Evolutionary conservation across 1,139 yeast genomes (phyloP), one percentile per base, ranked within the genome.

Genomic region (Magnusiomyces starmeri): DNA sequence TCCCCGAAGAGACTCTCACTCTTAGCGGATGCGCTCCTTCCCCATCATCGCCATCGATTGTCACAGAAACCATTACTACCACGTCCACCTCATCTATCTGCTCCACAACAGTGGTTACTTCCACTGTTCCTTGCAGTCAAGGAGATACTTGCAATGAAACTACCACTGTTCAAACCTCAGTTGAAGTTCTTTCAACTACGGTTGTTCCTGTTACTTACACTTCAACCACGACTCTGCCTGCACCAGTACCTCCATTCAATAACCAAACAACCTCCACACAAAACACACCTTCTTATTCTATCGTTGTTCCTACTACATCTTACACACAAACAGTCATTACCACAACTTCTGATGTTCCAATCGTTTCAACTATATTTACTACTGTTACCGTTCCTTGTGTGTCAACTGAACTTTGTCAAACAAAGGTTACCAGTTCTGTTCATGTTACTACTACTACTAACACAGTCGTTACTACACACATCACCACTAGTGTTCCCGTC

Each of bases 11-110:
- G 14, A 24, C 43, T 16, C 26, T 46, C 26, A 48, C 52, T 12
- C 41, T 52, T 7, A 24, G 51, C 34, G 40, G 49, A n/a, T 52
- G 54, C 34, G 32, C 10, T 18, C 39, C 35, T 16, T 26, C 34
- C 3, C 14, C 22, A 14, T 21, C 35, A 10, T 6, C 45, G 7
- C 25, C 45, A 14, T 7, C 18, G 4, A 32, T 45, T 34, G 10
- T 43, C 39, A 43, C 46, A 12, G 12, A 37, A 18, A 43, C 46
- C 7, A 14, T 43, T 12, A 20, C 32, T 8, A 29, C 46, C 18
- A 43, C 46, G 9, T 29, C 46, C 6, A 24, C 48, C 4, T 21
- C 48, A 3, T 41, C 32, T 10, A 24, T 32, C n/a, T 34, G 42
- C 29, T 10, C 48, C 12, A 45, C 48, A 3, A 34, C 42, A 24